Evolutionary conservation across 2,329 filamentous ascomycete genomes (phyloP).

Genomic region (Penicillium sp.): DNA sequence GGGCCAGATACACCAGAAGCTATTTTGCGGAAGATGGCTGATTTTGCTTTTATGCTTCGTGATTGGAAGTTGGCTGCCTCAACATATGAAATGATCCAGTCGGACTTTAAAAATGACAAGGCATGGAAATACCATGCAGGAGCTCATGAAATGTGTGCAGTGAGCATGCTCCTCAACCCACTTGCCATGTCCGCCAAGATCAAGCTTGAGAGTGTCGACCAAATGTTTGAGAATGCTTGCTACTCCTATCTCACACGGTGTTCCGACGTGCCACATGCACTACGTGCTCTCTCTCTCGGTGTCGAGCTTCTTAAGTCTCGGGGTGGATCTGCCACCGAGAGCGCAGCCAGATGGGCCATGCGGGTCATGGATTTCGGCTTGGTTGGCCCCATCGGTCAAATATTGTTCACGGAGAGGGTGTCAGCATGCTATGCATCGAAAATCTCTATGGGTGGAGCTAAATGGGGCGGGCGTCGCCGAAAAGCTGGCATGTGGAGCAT

Average conservation of each 20-base stretch:
- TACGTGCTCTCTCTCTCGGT: slow-evolving; percentile 73
- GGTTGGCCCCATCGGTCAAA: slow-evolving; percentile 73
- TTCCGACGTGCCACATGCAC: slow-evolving; percentile 73
- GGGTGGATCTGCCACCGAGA: slow-evolving; percentile 77
- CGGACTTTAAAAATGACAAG: slow-evolving; percentile 92
- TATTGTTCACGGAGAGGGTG: slow-evolving; percentile 81
- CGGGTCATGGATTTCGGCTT: slow-evolving; percentile 77
- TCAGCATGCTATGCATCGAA: slow-evolving; percentile 81
- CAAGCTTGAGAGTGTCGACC: slow-evolving; percentile 77
- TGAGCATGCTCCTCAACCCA: slow-evolving; percentile 78
- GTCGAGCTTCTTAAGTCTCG: slow-evolving; percentile 81
- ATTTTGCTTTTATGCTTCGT: slow-evolving; percentile 94
- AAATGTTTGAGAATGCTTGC: slow-evolving; percentile 83
- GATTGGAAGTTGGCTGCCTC: slow-evolving; percentile 93
- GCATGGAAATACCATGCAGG: slow-evolving; percentile 95
- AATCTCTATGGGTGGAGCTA: slow-evolving; percentile 63
- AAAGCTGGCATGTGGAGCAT: slow-evolving; percentile 91
- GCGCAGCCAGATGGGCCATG: slow-evolving; percentile 82
- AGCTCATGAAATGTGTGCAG: slow-evolving; percentile 89
- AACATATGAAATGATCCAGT: slow-evolving; percentile 85
- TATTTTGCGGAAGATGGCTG: slow-evolving; percentile 86
- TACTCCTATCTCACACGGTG: slow-evolving; percentile 93
- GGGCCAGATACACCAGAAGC: slow-evolving; percentile 81
- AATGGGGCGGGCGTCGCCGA: slow-evolving; percentile 70
- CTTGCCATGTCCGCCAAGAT: slow-evolving; percentile 71